phyloP scores from a whole-genome alignment of 495 filamentous ascomycete genomes.

The Hypoxylon cercidicola region DNA sequence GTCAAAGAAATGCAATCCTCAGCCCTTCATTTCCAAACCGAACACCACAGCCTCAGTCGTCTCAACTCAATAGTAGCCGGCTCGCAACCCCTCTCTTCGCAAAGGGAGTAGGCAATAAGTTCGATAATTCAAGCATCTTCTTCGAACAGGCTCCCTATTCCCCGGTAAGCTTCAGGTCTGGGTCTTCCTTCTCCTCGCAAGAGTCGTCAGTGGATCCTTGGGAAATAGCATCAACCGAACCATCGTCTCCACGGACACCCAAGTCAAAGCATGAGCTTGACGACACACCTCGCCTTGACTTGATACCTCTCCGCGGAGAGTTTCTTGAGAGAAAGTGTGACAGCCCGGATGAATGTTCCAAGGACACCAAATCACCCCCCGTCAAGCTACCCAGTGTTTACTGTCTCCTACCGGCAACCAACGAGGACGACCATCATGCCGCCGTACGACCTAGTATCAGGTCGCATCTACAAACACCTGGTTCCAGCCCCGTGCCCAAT shows the following conservation, averaged over 20 bases:
- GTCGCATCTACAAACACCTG: slow-evolving; percentile 10
- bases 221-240: slow-evolving; percentile 23
- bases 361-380: slow-evolving; percentile 7
- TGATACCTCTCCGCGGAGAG: slow-evolving; percentile 5
- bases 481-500: slow-evolving; percentile 25
- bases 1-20: not conserved
- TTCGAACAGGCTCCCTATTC: slow-evolving; percentile 22
- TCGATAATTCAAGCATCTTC: not conserved
- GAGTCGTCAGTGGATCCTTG: slow-evolving; percentile 24
- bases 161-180: slow-evolving; percentile 29
- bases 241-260: slow-evolving; percentile 23
- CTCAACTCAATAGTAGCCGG: slow-evolving; percentile 9
- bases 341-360: slow-evolving; percentile 4
- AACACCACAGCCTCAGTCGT: slow-evolving; percentile 17
- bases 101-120: slow-evolving; percentile 4
- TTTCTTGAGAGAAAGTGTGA: slow-evolving; percentile 19
- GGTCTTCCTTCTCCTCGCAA: slow-evolving; percentile 33
- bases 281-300: slow-evolving; percentile 18
- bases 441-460: not conserved
- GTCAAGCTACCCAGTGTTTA: slow-evolving; percentile 20
- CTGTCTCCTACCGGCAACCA: slow-evolving; percentile 4
- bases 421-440: slow-evolving; percentile 5
- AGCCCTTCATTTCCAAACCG: slow-evolving; percentile 15
- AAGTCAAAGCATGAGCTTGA: slow-evolving; percentile 28
- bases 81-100: not conserved